These are phyloP conservation scores for Aspergillus eucalypticola DNA, from an alignment of 2,329 filamentous ascomycete species.

Conservation along the genomic window DNA sequence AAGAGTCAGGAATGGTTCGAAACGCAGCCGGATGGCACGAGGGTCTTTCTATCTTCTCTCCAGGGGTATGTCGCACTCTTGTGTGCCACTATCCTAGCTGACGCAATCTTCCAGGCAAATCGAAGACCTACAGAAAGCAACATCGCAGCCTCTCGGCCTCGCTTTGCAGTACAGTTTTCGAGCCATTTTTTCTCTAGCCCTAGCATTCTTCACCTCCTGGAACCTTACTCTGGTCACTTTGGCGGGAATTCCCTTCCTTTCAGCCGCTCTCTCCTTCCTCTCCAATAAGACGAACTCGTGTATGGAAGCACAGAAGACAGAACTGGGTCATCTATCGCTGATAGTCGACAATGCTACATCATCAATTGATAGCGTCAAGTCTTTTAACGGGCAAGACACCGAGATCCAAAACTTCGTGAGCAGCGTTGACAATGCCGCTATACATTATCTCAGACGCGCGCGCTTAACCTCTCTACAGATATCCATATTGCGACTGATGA, in stretches of 20 bases:
- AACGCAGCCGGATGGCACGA: constrained; percentile 66
- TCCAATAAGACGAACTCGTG: constrained; percentile 63
- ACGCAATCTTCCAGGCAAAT: constrained; percentile 62
- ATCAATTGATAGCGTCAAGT: constrained; percentile 83
- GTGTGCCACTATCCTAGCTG: not conserved
- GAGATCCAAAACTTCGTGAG: constrained; percentile 67
- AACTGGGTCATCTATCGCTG: constrained; percentile 71
- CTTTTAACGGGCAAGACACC: constrained; percentile 71
- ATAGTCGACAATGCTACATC: constrained; percentile 67
- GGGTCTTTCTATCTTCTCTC: constrained; percentile 68
- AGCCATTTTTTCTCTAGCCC: constrained; percentile 62
- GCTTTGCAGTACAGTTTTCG: constrained; percentile 66
- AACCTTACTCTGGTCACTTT: constrained; percentile 78
- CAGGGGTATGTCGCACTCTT: constrained; percentile 65
- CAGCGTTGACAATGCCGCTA: constrained; percentile 60
- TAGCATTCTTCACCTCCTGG: constrained; percentile 82
- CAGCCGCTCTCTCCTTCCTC: constrained; percentile 60
- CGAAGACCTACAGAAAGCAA: constrained; percentile 76
- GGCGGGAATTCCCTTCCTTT: constrained; percentile 69
- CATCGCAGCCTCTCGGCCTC: constrained; percentile 76
- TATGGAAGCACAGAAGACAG: constrained; percentile 67
- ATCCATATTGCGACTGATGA: constrained; percentile 71
- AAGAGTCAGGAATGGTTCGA: constrained; percentile 86
- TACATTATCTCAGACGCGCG: constrained; percentile 67
- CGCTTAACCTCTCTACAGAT: constrained; percentile 70